Conservation (phyloP, 2,329 filamentous ascomycete species). For the Trichophyton rubrum region DNA sequence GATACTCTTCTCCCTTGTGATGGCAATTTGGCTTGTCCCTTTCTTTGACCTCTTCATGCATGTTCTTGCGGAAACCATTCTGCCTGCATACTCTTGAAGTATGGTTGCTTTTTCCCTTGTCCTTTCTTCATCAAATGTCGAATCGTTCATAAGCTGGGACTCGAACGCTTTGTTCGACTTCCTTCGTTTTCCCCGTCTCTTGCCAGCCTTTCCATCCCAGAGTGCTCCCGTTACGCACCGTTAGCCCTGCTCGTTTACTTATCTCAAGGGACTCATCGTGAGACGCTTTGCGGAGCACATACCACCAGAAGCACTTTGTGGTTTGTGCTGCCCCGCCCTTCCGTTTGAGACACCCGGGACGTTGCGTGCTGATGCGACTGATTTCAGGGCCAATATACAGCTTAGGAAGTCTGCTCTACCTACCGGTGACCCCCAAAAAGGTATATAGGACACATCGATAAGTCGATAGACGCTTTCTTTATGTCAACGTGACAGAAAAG, state of each 20-base stretch:
- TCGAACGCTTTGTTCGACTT: background rate
- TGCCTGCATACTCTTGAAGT: background rate
- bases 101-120: background rate
- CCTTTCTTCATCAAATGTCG: background rate
- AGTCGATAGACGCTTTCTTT: background rate
- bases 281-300: background rate
- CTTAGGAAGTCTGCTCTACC: background rate
- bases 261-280: background rate
- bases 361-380: background rate
- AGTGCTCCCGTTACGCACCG: background rate
- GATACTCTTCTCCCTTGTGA: background rate
- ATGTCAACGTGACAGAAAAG: background rate
- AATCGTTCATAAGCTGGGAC: background rate
- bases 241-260: background rate
- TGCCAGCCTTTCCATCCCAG: background rate
- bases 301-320: background rate
- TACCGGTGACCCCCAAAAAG: background rate
- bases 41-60: slow-evolving; percentile 1
- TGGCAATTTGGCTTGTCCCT: background rate
- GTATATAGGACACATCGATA: background rate
- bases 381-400: background rate
- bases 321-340: slow-evolving; percentile 1
- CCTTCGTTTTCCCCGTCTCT: background rate
- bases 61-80: background rate
- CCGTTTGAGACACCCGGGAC: background rate